phyloP scores from a whole-genome alignment of 495 filamentous ascomycete genomes.

The Chaetomium cochliodes region DNA sequence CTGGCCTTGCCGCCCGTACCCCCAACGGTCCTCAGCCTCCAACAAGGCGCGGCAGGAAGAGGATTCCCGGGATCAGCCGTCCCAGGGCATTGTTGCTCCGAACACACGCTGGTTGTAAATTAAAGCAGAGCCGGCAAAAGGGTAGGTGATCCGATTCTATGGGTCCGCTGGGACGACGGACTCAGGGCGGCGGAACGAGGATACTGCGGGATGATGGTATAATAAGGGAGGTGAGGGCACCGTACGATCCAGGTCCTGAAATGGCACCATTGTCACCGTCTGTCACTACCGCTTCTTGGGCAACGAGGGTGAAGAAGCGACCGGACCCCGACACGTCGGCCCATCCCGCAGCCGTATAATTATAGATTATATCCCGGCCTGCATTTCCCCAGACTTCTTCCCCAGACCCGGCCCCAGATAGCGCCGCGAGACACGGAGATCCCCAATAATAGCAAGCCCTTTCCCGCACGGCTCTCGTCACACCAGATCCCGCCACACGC shows the following conservation, averaged over 20 bases:
- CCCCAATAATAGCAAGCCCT: constrained; percentile 4
- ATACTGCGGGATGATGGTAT: constrained; percentile 15
- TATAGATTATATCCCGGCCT: constrained; percentile 29
- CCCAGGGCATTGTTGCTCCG: constrained; percentile 2
- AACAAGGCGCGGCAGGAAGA: constrained; percentile 2
- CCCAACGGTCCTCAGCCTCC: constrained; percentile 17
- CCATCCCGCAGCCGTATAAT: constrained; percentile 11
- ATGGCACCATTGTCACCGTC: constrained; percentile 26
- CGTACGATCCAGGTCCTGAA: constrained; percentile 26
- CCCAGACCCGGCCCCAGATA: constrained; percentile 11
- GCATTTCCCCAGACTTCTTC: constrained; percentile 34
- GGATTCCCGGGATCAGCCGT: constrained; percentile 24
- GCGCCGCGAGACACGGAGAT: constrained; percentile 22
- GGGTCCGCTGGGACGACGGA: constrained; percentile 21
- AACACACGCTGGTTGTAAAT: constrained; percentile 22
- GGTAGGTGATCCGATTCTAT: constrained; percentile 28
- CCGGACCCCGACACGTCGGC: constrained; percentile 18
- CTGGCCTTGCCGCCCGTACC: constrained; percentile 8
- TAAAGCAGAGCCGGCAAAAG: constrained; percentile 32
- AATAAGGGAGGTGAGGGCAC: constrained; percentile 33
- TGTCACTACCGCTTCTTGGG: constrained; percentile 20
- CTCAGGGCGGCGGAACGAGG: background rate
- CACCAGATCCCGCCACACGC: constrained; percentile 12
- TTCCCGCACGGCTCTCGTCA: background rate
- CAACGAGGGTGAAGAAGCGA: constrained; percentile 18